Evolutionary conservation across 805 yeast genomes (phyloP), one percentile per base, ranked within the genome.

Genomic region (Saturnispora quitensis): DNA sequence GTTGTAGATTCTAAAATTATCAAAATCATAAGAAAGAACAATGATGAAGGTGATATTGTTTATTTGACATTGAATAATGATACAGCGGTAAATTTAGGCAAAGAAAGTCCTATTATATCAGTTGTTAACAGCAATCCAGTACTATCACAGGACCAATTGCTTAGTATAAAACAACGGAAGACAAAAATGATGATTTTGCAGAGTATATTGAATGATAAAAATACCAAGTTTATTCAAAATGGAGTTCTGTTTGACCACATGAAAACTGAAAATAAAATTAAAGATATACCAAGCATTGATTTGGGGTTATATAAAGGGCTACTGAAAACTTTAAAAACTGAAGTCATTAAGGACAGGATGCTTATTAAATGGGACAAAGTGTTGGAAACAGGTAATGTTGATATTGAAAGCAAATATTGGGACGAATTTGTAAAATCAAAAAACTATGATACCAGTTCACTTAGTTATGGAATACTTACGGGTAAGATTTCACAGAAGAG

Each of bases 1-100:
- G 34, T 47, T 24, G 27, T 47, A 5, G 49, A 47, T 15, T 36
- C 49, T 9, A 47, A 47, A 24, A 47, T 47, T 22, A 47, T 47
- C 7, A 47, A 47, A 38, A 38, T 47, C 18, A 36, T 47, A 13
- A 35, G 22, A 15, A 36, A 18, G 17, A 22, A 9, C 25, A 28
- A 31, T 7, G 22, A 35, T 27, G 15, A 47, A 12, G 17, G 27
- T 8, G 22, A 22, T 36, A 25, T 38, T 13, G 40, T 47, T 27
- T 20, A 33, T 20, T 38, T 47, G 22, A 40, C 44, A 9, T 17
- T 47, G 8, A 47, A 24, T 25, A 31, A 38, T 6, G 49, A 47
- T 9, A 2, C 6, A 13, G 49, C 43, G n/a, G 22, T 47, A n/a
- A 15, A 47, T 47, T 47, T 47, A 20, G 49, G 49, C 7, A 10